Conservation (phyloP, 345 rosid genomes). For the Linum tenue region DNA sequence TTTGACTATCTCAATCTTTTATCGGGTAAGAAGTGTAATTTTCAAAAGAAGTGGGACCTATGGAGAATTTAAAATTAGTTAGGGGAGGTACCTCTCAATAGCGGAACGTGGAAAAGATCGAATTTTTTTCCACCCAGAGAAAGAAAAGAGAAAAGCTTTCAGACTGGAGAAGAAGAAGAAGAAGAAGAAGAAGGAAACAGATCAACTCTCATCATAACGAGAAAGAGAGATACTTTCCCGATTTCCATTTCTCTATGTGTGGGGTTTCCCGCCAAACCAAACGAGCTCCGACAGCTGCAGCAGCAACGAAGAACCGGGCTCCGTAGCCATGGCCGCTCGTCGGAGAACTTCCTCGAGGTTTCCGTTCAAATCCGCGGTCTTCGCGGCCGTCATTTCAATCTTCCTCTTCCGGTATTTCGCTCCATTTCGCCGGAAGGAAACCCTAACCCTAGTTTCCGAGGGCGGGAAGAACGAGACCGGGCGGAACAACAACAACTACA, state of each 20-base stretch:
- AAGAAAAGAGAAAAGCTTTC: background rate
- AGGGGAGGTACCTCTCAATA: too few species aligned
- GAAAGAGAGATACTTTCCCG: background rate
- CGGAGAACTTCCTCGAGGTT: background rate
- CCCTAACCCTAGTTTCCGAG: conserved; percentile 18
- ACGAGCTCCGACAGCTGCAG: background rate
- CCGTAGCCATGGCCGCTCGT: conserved; percentile 8
- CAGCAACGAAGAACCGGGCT: background rate
- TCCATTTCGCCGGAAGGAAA: conserved; percentile 5
- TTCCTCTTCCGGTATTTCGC: conserved; percentile 3
- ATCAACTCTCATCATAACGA: background rate
- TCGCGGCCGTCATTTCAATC: conserved; percentile 14
- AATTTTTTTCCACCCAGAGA: background rate
- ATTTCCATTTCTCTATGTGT: conserved; percentile 5
- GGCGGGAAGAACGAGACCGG: background rate
- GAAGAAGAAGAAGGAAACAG: background rate
- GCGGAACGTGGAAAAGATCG: background rate
- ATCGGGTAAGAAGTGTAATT: too few species aligned
- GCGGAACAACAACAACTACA: conserved; percentile 29
- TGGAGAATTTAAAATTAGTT: too few species aligned
- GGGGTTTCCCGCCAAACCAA: conserved; percentile 18
- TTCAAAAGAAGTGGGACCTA: too few species aligned
- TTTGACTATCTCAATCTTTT: too few species aligned
- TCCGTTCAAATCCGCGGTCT: conserved; percentile 9
- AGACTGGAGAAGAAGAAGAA: background rate